Evolutionary conservation across 2,329 filamentous ascomycete genomes (phyloP).

Genomic region (Aspergillus hortae): DNA sequence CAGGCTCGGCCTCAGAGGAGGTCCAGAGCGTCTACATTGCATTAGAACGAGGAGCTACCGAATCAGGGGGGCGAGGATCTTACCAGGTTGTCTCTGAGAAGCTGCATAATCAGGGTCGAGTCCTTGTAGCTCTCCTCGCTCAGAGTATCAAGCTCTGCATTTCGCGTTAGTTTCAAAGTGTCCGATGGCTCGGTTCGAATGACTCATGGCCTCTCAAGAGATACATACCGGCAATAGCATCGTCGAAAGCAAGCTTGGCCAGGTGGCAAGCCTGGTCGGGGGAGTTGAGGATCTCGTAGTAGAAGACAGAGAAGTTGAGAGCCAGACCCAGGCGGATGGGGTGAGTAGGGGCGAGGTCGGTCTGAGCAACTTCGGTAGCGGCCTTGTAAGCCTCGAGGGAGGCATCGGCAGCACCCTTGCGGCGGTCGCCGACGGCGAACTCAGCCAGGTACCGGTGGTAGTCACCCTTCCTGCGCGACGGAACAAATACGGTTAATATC

Average conservation of each 20-base stretch:
- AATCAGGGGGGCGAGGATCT: conserved; percentile 24
- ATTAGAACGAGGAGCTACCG: conserved; percentile 23
- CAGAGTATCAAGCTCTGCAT: conserved; percentile 83
- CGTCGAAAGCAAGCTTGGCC: conserved; percentile 92
- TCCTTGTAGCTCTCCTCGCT: conserved; percentile 99
- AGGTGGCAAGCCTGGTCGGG: conserved; percentile 98
- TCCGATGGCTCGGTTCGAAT: conserved; percentile 1
- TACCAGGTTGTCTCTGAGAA: conserved; percentile 94
- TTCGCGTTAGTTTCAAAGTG: conserved; percentile 19
- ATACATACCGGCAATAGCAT: conserved; percentile 78
- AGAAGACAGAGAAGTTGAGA: conserved; percentile 97
- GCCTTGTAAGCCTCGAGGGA: conserved; percentile 97
- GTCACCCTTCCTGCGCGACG: conserved; percentile 80
- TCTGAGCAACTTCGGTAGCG: conserved; percentile 84
- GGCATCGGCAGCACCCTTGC: conserved; percentile 90
- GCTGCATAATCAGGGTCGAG: conserved; percentile 97
- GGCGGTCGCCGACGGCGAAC: conserved; percentile 90
- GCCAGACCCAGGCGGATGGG: conserved; percentile 89
- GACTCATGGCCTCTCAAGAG: not conserved
- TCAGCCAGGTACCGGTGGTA: conserved; percentile 99
- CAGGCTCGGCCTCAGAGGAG: conserved; percentile 91
- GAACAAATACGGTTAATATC: conserved; percentile 18
- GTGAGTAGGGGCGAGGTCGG: conserved; percentile 85
- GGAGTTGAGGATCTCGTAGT: conserved; percentile 99
- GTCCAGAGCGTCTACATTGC: conserved; percentile 86